Evolutionary conservation across 257 asterid genomes (phyloP).

Genomic region (Craterostigma plantagineum): DNA sequence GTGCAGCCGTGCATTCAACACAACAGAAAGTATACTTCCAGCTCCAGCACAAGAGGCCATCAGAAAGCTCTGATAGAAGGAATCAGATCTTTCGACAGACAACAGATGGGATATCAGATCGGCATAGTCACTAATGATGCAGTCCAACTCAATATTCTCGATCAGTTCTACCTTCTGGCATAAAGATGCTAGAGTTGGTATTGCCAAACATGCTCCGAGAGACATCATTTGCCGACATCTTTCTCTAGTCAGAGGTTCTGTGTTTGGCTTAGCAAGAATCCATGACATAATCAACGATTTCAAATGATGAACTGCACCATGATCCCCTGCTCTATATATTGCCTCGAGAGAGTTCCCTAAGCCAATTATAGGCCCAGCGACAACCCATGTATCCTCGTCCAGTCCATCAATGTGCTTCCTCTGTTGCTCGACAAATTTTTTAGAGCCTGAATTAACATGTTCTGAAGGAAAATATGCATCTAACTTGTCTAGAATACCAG

Average conservation of each 20-base stretch:
- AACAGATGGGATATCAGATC: constrained; percentile 44
- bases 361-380: constrained; percentile 75
- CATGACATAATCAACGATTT: constrained; percentile 52
- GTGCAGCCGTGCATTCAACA: constrained; percentile 39
- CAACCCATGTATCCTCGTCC: constrained; percentile 79
- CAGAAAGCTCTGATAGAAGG: constrained; percentile 52
- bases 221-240: constrained; percentile 24
- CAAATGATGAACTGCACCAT: constrained; percentile 41
- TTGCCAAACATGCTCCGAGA: constrained; percentile 66
- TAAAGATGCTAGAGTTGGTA: constrained; percentile 50
- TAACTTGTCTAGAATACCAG: constrained; percentile 31
- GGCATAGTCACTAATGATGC: constrained; percentile 27
- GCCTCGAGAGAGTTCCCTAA: constrained; percentile 68
- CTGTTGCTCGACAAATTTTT: constrained; percentile 15
- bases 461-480: constrained; percentile 30
- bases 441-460: constrained; percentile 17
- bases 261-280: constrained; percentile 25
- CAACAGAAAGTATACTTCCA: constrained; percentile 52
- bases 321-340: constrained; percentile 58
- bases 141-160: constrained; percentile 42
- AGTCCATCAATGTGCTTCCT: constrained; percentile 18
- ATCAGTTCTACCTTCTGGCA: constrained; percentile 67
- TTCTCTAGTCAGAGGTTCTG: constrained; percentile 12
- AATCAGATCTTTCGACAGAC: constrained; percentile 30
- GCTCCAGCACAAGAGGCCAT: constrained; percentile 80